A percentile compares a stretch with the other conserved stretches of the same genome.
phyloP scores from a whole-genome alignment of 108 stramenopile genomes.

The Cyclotella baltica region DNA sequence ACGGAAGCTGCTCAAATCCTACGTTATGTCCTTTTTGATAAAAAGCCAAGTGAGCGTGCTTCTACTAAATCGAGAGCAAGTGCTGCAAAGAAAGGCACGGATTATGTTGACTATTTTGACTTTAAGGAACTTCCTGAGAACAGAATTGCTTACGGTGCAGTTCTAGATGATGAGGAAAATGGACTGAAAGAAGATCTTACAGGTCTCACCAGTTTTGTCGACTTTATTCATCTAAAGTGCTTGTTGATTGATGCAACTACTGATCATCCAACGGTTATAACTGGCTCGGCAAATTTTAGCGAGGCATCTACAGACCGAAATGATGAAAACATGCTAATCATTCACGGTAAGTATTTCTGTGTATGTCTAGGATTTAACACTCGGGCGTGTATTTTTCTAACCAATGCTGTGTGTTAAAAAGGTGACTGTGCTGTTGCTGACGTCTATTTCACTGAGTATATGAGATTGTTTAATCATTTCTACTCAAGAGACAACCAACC shows the following conservation, averaged over 20 bases:
- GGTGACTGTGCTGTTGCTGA: slow-evolving; percentile 42
- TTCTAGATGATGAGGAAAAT: slow-evolving; percentile 14
- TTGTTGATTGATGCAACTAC: slow-evolving; percentile 43
- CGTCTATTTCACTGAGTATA: slow-evolving; percentile 51
- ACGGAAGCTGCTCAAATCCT: neutral
- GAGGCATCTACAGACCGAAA: slow-evolving; percentile 40
- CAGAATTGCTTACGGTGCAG: slow-evolving; percentile 42
- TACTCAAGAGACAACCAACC: slow-evolving; percentile 35
- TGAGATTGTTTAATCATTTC: slow-evolving; percentile 53
- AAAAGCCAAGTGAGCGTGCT: slow-evolving; percentile 34
- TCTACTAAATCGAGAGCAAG: slow-evolving; percentile 23
- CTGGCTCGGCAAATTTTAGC: slow-evolving; percentile 52
- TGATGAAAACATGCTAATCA: slow-evolving; percentile 52
- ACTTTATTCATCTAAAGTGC: slow-evolving; percentile 47
- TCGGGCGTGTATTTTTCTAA: no score
- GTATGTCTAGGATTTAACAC: no score
- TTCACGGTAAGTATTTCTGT: no score
- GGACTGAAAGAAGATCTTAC: slow-evolving; percentile 31
- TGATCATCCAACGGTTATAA: slow-evolving; percentile 44
- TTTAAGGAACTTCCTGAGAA: slow-evolving; percentile 27
- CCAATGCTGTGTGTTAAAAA: no score
- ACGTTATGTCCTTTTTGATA: slow-evolving; percentile 50
- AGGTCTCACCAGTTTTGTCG: slow-evolving; percentile 43
- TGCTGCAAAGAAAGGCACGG: slow-evolving; percentile 35
- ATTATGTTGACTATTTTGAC: slow-evolving; percentile 41